Base-by-base conservation (phyloP, 345 rosid species). In the Heritiera fomes region DNA sequence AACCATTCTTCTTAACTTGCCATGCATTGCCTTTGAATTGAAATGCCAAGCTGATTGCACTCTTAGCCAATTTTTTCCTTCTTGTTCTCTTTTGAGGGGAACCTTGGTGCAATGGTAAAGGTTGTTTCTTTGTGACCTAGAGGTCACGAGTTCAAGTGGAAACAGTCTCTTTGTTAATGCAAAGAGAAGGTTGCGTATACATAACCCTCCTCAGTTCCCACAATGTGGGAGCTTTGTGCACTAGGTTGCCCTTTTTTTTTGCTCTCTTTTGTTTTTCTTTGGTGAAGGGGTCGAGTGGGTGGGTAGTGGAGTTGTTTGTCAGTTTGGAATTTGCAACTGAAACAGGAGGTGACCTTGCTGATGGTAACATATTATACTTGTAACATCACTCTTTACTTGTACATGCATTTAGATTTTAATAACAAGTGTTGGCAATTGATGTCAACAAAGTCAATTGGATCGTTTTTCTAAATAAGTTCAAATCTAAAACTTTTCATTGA, bases 1-100 rank as follows among this genome's bases (percentile, higher is more conserved):
- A 20, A 28, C 23, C 71, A 41, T 40, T 66, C 13, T 40, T 34
- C 71, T 65, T 66, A 66, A 41, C 49, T 66, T 66, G 71, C 71
- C 8, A 28, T 8, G 3, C 13, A 12, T 61, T 61, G 71, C 71
- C 71, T 66, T 66, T 66, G 14, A 66, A 40, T 66, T 40, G 71
- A 64, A 66, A 66, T 66, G 23, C 6, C 28, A 41, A 66, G 28
- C 28, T 8, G 49, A 41, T 17, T 66, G 49, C 71, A 40, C n/a
- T 64, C 32, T 13, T 63, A 63, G 67, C n/a, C n/a, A 6, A 32
- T 6, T 32, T 50, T 50, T 50, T 4, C 11, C 46, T 15, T 34
- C 11, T 34, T 38, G 46, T 15, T 15, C 23, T 40, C 47, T 63
- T 34, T 63, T 23, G 28, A 23, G 28, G 28, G 28, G 28, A 23